phyloP scores from a whole-genome alignment of 2,329 filamentous ascomycete species.

The Huntiella moniliformis region DNA sequence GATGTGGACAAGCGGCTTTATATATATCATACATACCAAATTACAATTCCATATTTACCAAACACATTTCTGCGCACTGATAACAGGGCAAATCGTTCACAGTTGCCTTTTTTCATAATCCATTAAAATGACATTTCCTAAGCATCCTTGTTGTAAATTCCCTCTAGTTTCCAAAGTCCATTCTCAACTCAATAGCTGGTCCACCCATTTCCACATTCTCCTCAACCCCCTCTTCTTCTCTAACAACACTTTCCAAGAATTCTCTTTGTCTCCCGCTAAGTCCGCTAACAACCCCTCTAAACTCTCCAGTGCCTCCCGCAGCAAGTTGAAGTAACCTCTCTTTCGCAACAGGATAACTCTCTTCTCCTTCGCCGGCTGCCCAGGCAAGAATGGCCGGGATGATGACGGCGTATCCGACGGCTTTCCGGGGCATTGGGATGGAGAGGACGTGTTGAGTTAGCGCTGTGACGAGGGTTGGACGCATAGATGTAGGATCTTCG shows the following conservation, averaged over 20 bases:
- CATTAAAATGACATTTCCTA: not conserved
- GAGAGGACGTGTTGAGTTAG: slow-evolving; percentile 51
- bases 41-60: too few relatives aligned
- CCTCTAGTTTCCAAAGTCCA: slow-evolving; percentile 52
- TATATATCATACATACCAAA: too few relatives aligned
- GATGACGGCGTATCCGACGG: slow-evolving; percentile 54
- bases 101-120: not conserved
- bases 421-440: slow-evolving; percentile 25
- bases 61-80: not conserved
- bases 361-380: slow-evolving; percentile 36
- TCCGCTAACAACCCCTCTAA: slow-evolving; percentile 52
- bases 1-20: too few relatives aligned
- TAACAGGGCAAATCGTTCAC: not conserved
- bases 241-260: slow-evolving; percentile 67
- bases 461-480: slow-evolving; percentile 51
- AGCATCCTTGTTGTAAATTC: too few relatives aligned
- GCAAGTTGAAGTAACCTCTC: slow-evolving; percentile 64
- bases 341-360: slow-evolving; percentile 53
- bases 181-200: slow-evolving; percentile 83
- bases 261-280: slow-evolving; percentile 52
- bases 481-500: slow-evolving; percentile 64
- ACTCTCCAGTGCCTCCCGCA: slow-evolving; percentile 50
- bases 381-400: slow-evolving; percentile 59
- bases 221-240: slow-evolving; percentile 32
- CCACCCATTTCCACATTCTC: slow-evolving; percentile 22